Percentiles rank a stretch among this genome's conserved stretches.
Evolutionary conservation across 169 alveolate genomes (phyloP).

Genomic region (Plasmodium reichenowi): DNA sequence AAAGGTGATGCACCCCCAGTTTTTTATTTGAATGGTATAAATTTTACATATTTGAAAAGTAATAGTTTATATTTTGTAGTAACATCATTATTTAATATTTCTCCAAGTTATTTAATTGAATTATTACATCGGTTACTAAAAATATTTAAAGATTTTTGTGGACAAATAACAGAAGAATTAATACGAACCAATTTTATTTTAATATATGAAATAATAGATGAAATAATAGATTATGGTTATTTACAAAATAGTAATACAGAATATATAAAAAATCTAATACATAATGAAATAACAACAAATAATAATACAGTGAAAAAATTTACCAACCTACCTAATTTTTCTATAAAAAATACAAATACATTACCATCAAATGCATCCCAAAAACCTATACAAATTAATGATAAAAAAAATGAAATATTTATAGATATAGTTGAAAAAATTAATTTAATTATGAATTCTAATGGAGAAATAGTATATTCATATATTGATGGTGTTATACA

Average conservation of each 20-base stretch:
- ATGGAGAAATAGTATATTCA: constrained; percentile 90
- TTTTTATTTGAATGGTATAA: constrained; percentile 90
- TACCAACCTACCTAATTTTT: constrained; percentile 24
- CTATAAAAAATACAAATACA: constrained; percentile 78
- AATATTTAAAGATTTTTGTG: constrained; percentile 95
- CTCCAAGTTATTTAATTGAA: constrained; percentile 95
- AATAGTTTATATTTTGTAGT: constrained; percentile 92
- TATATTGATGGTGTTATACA: constrained; percentile 94
- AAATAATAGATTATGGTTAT: constrained; percentile 95
- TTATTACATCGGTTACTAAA: constrained; percentile 90
- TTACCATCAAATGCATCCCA: constrained; percentile 88
- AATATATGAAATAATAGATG: constrained; percentile 97
- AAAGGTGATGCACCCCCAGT: constrained; percentile 87
- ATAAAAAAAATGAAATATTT: constrained; percentile 78
- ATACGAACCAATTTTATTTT: constrained; percentile 95
- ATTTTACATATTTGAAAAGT: constrained; percentile 89
- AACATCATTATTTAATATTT: constrained; percentile 92
- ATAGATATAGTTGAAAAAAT: constrained; percentile 82
- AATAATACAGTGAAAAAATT: constrained; percentile 1
- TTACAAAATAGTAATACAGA: constrained; percentile 96
- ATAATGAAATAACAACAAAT: constrained; percentile 59
- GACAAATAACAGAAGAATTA: constrained; percentile 97
- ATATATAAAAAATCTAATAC: constrained; percentile 89
- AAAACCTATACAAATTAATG: constrained; percentile 82
- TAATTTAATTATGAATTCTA: constrained; percentile 90